Base-by-base conservation (phyloP, 495 filamentous ascomycete genomes). In the Penicillium flavigenum region DNA sequence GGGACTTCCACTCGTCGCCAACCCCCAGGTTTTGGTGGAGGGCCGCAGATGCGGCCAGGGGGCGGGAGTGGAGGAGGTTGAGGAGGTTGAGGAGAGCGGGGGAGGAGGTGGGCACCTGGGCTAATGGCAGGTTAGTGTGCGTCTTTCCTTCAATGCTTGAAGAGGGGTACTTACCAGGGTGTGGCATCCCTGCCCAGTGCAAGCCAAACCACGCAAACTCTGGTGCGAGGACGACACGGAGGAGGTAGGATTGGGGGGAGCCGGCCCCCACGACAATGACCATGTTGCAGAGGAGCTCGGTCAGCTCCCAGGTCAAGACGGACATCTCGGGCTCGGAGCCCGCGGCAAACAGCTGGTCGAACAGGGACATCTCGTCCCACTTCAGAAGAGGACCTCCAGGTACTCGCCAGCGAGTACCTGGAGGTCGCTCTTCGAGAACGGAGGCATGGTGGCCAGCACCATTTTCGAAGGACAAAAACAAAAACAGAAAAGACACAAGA, bases 161-260 rank as follows among this genome's bases (percentile, higher is more conserved):
- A 5, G n/a, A 12, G 7, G 3, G 5, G 17, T 43, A 47, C 32
- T 47, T 57, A 48, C 54, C 47, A 45, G 38, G 17, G 2, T 20
- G 16, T 32, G 36, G 14, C 41, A 34, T 17, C 27, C 53, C 41
- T 48, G 42, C 53, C 54, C 19, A 47, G 59, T 61, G 48, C 3
- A 61, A 19, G 10, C 53, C 53, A 22, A 61, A 32, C 41, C 54
- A 61, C 29, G 44, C 2, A 34, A 53, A 52, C 20, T 61, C 54
- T 32, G 41, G 42, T 1, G 53, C 19, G 10, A 57, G 42, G 19
- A 48, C 20, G 5, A 61, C 26, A 43, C 48, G 54, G 11, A 57
- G 47, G 17, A 47, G 31, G 31, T 22, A 56, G 5, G 59, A 32
- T 12, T 56, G 8, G 9, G 29, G 22, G 11, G 14, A 31, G 24